A percentile compares a stretch with the other conserved stretches of the same genome.
Conservation (phyloP, 305 asterid species). For the Rubia peregrina region DNA sequence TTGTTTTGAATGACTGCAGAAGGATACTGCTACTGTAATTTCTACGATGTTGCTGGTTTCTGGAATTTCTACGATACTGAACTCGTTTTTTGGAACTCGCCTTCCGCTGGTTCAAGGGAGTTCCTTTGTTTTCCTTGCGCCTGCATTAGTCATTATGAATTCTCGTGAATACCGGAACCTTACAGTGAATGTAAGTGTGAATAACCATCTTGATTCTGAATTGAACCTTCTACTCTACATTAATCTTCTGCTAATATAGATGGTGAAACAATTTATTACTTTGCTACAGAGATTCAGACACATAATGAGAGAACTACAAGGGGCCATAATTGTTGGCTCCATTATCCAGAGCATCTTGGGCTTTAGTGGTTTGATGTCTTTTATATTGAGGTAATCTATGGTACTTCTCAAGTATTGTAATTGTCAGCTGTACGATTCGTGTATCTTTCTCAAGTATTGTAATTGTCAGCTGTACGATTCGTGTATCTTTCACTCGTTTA, state of each 20-base stretch:
- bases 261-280: slow-evolving; percentile 12
- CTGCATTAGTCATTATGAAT: slow-evolving; percentile 81
- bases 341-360: slow-evolving; percentile 80
- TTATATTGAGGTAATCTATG: slow-evolving; percentile 57
- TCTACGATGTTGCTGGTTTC: slow-evolving; percentile 89
- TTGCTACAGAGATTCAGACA: slow-evolving; percentile 73
- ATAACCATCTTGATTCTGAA: neutral
- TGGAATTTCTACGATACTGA: slow-evolving; percentile 77
- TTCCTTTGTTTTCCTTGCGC: slow-evolving; percentile 92
- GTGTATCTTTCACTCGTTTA: neutral
- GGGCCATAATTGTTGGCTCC: slow-evolving; percentile 88
- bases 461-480: neutral
- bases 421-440: neutral
- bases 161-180: slow-evolving; percentile 85
- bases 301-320: slow-evolving; percentile 93
- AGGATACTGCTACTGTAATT: slow-evolving; percentile 82
- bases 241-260: neutral
- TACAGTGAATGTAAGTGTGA: slow-evolving; percentile 65
- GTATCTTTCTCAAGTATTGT: neutral
- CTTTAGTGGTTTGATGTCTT: slow-evolving; percentile 87
- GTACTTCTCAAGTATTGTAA: neutral
- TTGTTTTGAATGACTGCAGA: slow-evolving; percentile 45
- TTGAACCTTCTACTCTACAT: neutral
- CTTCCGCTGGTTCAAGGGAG: slow-evolving; percentile 98
- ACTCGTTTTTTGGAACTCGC: slow-evolving; percentile 78